A percentile compares a stretch with the other conserved stretches of the same genome.
Evolutionary conservation across 305 asterid genomes (phyloP).

Genomic region (Nicotiana rustica): DNA sequence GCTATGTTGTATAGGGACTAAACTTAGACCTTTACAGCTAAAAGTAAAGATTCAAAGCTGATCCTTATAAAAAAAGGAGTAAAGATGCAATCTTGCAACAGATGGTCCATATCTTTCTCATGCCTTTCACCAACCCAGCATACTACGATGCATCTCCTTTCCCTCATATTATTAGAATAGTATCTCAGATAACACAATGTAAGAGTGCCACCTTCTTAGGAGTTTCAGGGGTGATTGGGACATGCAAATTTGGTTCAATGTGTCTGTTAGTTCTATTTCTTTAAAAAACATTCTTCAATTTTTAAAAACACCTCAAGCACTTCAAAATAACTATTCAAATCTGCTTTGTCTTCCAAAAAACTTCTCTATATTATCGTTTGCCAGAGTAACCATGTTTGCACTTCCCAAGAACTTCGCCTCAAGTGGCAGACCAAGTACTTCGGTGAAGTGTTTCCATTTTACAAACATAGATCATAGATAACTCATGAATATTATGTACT

Average conservation of each 20-base stretch:
- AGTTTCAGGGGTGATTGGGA: not conserved
- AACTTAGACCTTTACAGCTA: not conserved
- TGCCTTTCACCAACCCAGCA: not conserved
- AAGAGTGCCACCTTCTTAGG: not conserved
- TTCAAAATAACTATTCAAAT: not conserved
- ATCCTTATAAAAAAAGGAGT: not conserved
- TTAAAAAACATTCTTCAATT: not conserved
- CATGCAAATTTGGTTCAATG: not conserved
- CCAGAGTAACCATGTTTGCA: not conserved
- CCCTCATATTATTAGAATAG: not conserved
- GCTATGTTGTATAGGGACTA: not conserved
- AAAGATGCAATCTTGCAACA: slow-evolving; percentile 11
- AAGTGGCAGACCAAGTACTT: slow-evolving; percentile 20
- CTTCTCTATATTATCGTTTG: not conserved
- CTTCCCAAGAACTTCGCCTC: slow-evolving; percentile 6
- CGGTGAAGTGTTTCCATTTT: not conserved
- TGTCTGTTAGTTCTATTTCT: not conserved
- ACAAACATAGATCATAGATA: not conserved
- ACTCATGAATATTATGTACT: slow-evolving; percentile 3
- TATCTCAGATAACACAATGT: not conserved
- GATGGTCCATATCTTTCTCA: not conserved
- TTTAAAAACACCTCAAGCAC: not conserved
- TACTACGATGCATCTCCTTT: not conserved
- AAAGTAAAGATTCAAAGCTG: slow-evolving; percentile 4
- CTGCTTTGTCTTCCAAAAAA: slow-evolving; percentile 1